A percentile compares a stretch with the other conserved stretches of the same genome.
phyloP scores from a whole-genome alignment of 2,329 filamentous ascomycete species.

The Beauveria bassiana region DNA sequence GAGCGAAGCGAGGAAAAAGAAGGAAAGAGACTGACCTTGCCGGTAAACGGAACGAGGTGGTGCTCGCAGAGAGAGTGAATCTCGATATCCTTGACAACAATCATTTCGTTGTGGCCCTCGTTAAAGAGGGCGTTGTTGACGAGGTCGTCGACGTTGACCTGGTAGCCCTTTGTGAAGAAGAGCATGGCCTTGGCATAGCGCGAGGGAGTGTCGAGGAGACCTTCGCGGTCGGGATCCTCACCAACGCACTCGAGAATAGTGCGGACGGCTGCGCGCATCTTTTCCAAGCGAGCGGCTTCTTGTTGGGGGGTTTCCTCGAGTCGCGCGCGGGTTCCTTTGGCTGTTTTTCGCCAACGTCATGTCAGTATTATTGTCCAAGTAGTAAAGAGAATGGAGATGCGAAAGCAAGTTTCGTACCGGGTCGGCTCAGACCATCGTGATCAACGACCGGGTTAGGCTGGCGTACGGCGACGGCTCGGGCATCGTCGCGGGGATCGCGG shows the following conservation, averaged over 20 bases:
- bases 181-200: slow-evolving; percentile 94
- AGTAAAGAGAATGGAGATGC: not conserved
- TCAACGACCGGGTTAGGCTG: slow-evolving; percentile 52
- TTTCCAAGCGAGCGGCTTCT: slow-evolving; percentile 43
- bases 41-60: slow-evolving; percentile 91
- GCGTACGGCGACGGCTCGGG: slow-evolving; percentile 36
- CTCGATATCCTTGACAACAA: slow-evolving; percentile 97
- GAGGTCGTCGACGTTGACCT: slow-evolving; percentile 85
- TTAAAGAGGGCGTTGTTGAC: slow-evolving; percentile 93
- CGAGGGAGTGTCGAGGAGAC: slow-evolving; percentile 62
- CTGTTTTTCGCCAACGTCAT: slow-evolving; percentile 24
- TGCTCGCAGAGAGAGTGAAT: slow-evolving; percentile 94
- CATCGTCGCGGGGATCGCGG: slow-evolving; percentile 52
- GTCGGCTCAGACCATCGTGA: slow-evolving; percentile 53
- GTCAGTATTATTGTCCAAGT: too few species aligned
- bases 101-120: slow-evolving; percentile 93
- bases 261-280: slow-evolving; percentile 54
- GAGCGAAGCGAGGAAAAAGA: slow-evolving; percentile 3
- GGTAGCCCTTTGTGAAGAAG: slow-evolving; percentile 93
- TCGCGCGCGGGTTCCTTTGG: slow-evolving; percentile 55
- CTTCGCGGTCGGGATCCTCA: slow-evolving; percentile 59
- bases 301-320: slow-evolving; percentile 44
- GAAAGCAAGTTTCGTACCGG: slow-evolving; percentile 34
- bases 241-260: slow-evolving; percentile 63
- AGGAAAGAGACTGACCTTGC: slow-evolving; percentile 55